Conservation (phyloP, 257 asterid species). For the Ophiorrhiza pumila region DNA sequence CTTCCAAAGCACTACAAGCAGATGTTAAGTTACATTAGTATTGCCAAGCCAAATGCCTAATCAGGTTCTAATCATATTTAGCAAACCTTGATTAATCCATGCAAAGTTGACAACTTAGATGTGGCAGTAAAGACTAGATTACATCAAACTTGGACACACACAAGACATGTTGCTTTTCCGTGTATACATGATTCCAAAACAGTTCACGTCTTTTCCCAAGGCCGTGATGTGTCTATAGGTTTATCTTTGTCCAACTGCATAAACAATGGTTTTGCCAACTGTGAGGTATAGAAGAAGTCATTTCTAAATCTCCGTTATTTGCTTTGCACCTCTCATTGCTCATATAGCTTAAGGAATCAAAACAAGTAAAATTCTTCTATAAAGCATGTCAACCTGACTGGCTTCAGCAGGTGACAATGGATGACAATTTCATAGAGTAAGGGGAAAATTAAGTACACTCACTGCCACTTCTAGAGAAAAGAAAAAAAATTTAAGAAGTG, state of each 20-base stretch:
- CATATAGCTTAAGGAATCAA: conserved; percentile 1
- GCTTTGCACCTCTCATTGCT: background rate
- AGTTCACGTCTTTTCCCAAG: conserved; percentile 19
- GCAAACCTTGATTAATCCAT: conserved; percentile 20
- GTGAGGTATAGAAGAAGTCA: conserved; percentile 18
- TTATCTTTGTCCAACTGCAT: conserved; percentile 21
- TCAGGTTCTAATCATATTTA: conserved; percentile 28
- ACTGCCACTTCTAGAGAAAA: background rate
- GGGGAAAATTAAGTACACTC: background rate
- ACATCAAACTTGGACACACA: conserved; percentile 29
- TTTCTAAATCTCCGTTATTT: conserved; percentile 9
- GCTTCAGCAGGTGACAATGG: background rate
- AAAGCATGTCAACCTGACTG: background rate
- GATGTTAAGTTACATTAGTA: background rate
- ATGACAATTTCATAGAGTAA: background rate
- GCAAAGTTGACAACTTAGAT: conserved; percentile 29
- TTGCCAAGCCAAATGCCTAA: conserved; percentile 26
- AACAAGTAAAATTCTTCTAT: background rate
- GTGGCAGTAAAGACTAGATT: conserved; percentile 22
- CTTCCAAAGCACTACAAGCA: background rate
- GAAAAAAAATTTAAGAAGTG: background rate
- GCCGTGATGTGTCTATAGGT: conserved; percentile 17
- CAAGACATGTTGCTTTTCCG: conserved; percentile 26
- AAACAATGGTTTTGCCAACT: conserved; percentile 22
- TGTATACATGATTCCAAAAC: conserved; percentile 33